Percentiles rank a stretch among this genome's conserved stretches.
Evolutionary conservation across 345 rosid genomes (phyloP).

Genomic region (Pistacia vera): DNA sequence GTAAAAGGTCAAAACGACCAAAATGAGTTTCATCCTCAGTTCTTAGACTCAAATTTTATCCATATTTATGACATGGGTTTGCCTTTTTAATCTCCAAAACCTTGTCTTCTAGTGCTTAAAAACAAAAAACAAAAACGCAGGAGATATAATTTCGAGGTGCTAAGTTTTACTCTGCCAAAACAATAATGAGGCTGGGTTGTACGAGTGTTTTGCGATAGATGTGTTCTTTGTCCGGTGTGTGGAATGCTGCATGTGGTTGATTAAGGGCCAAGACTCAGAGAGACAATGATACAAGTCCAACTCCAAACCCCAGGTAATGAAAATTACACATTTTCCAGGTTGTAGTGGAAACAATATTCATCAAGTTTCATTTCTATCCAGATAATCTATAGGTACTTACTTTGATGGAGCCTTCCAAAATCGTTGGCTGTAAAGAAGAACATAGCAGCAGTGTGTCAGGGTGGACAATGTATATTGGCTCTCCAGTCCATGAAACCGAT

Average conservation of each 20-base stretch:
- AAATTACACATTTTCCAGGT: not conserved
- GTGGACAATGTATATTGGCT: slow-evolving; percentile 68
- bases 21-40: slow-evolving; percentile 15
- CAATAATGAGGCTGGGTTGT: slow-evolving; percentile 41
- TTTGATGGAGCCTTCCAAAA: slow-evolving; percentile 52
- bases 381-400: slow-evolving; percentile 15
- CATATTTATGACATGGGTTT: slow-evolving; percentile 24
- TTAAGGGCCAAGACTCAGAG: slow-evolving; percentile 2
- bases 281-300: slow-evolving; percentile 16
- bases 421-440: slow-evolving; percentile 41
- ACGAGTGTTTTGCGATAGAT: slow-evolving; percentile 21
- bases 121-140: slow-evolving; percentile 45
- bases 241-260: slow-evolving; percentile 18
- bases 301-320: not conserved
- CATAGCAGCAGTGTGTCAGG: slow-evolving; percentile 58
- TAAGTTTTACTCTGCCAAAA: slow-evolving; percentile 38
- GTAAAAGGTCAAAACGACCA: slow-evolving; percentile 13
- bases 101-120: slow-evolving; percentile 54
- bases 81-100: slow-evolving; percentile 44
- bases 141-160: slow-evolving; percentile 49
- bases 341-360: not conserved
- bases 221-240: slow-evolving; percentile 16
- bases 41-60: slow-evolving; percentile 14
- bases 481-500: slow-evolving; percentile 34
- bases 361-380: not conserved